Base-by-base conservation (phyloP, 2,329 filamentous ascomycete species). In the Nemania bipapillata region DNA sequence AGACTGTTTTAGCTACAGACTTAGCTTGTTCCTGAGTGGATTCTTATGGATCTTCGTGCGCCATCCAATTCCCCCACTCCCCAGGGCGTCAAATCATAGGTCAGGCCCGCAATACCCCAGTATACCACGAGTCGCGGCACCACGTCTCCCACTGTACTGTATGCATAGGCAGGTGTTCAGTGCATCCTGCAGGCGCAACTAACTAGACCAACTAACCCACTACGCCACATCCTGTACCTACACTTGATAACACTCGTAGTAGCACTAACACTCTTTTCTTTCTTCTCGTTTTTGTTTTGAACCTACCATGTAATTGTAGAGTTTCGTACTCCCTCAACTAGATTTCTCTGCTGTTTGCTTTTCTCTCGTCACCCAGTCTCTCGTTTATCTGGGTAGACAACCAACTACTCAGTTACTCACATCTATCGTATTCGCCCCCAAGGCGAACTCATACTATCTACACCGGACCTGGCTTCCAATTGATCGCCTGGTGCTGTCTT, bases 401-500 rank as follows among this genome's bases (percentile, higher is more conserved):
- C 65, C 69, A 50, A 69, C 54, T 63, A 53, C 64, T 32, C 47
- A 6, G 28, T 49, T 65, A 60, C 56, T 40, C 17, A 60, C 45
- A 58, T 37, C 54, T 22, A 47, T 65, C 37, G 37, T 26, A 40
- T 65, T 49, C 35, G 26, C 45, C 40, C 50, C 26, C 53, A 15
- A 32, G 40, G 26, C 53, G 32, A 50, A 42, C 49, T 49, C 47
- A 28, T 26, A 26, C 50, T 8, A 32, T 12, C 50, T 32, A 45
- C 58, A 59, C 35, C 49, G 66, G 54, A 62, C 62, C 30, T 24
- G 55, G 49, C 66, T 65, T 72, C 72, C 69, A 66, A 70, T 70
- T 60, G 75, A 76, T 74, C 57, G 76, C 77, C 76, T 74, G 76
- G 75, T 72, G 77, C 77, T 62, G 62, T 76, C 71, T 69, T 70